These are phyloP conservation scores for Syzygium aqueum DNA, from an alignment of 345 rosid genomes.

Conservation along the genomic window DNA sequence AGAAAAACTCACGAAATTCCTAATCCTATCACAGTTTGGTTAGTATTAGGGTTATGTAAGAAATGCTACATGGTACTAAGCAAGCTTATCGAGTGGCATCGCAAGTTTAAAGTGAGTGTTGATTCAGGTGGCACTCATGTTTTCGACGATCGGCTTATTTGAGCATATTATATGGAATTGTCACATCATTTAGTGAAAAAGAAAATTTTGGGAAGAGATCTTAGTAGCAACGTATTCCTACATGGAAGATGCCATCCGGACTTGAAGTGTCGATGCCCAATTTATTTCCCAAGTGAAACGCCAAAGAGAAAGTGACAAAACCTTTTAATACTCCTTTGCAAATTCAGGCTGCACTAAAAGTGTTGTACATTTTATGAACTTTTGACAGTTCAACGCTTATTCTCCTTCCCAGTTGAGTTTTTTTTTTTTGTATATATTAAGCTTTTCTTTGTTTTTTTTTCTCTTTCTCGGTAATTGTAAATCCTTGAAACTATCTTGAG, in stretches of 20 bases:
- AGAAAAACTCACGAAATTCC: background rate
- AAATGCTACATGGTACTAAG: background rate
- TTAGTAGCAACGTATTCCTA: background rate
- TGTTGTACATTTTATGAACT: background rate
- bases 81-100: background rate
- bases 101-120: background rate
- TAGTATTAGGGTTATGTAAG: background rate
- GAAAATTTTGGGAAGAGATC: background rate
- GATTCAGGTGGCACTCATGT: background rate
- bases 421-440: background rate
- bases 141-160: background rate
- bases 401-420: background rate
- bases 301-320: background rate
- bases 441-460: background rate
- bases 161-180: background rate
- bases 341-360: background rate
- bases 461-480: background rate
- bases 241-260: background rate
- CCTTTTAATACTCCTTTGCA: background rate
- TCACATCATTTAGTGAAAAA: background rate
- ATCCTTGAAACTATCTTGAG: background rate
- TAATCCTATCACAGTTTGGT: background rate
- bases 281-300: background rate
- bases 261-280: background rate
- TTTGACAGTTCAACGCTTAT: background rate